A percentile compares a stretch with the other conserved stretches of the same genome.
These are phyloP conservation scores for Picea sitchensis DNA, from an alignment of 75 land plant species.

Conservation along the genomic window DNA sequence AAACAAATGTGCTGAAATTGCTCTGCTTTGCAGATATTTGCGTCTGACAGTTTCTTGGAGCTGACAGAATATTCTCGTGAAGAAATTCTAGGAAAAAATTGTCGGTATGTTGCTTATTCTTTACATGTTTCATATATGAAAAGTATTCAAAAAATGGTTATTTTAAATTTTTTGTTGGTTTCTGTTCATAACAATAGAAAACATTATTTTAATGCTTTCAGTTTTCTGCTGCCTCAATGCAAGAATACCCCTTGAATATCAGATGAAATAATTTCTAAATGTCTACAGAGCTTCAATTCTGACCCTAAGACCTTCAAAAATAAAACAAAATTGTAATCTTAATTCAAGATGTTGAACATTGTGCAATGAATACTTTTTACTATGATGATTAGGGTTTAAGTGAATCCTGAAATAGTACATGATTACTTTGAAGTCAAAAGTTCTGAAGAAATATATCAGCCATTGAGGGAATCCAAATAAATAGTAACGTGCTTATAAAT, in stretches of 20 bases:
- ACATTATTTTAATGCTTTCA: neutral
- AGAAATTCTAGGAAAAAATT: slow-evolving; percentile 94
- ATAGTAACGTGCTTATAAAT: no score
- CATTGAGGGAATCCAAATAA: no score
- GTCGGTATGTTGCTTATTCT: slow-evolving; percentile 49
- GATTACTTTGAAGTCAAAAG: no score
- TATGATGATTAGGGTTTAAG: no score
- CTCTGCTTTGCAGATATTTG: slow-evolving; percentile 75
- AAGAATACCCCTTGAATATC: neutral
- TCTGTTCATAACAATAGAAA: neutral
- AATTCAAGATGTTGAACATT: neutral
- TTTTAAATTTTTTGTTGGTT: slow-evolving; percentile 3
- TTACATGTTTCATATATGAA: neutral
- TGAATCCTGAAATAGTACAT: no score
- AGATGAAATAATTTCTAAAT: neutral
- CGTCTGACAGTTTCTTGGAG: slow-evolving; percentile 96
- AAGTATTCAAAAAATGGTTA: neutral
- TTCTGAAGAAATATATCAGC: no score
- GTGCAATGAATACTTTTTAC: neutral
- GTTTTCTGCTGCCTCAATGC: neutral
- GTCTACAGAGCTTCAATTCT: neutral
- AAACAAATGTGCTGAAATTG: neutral
- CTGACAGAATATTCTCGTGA: slow-evolving; percentile 91
- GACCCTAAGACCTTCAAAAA: neutral
- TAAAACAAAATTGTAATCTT: neutral